Evolutionary conservation across 2,329 filamentous ascomycete species (phyloP).

Genomic region (Hypomyces rosellus): DNA sequence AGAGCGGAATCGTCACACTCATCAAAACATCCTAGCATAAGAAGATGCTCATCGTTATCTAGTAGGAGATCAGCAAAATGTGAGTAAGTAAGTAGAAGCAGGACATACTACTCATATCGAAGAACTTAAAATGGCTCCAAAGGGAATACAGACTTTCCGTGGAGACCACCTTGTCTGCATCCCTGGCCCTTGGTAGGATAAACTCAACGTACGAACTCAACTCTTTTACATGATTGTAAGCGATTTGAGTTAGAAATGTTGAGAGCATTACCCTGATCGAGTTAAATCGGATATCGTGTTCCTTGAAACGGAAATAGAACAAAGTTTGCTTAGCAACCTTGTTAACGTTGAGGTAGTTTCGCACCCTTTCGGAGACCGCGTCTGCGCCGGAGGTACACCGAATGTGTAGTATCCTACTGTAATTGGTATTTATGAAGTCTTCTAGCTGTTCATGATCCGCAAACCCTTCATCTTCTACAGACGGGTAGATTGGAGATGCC

Average conservation of each 20-base stretch:
- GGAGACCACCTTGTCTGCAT: too few relatives aligned
- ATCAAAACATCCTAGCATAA: background rate
- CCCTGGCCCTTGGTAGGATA: too few relatives aligned
- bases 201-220: too few relatives aligned
- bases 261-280: background rate
- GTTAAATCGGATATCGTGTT: background rate
- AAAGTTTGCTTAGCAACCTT: background rate
- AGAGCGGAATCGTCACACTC: background rate
- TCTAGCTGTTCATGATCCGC: background rate
- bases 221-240: too few relatives aligned
- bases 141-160: too few relatives aligned
- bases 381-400: background rate
- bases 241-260: background rate
- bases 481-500: background rate
- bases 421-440: background rate
- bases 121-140: too few relatives aligned
- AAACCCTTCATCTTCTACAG: background rate
- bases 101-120: too few relatives aligned
- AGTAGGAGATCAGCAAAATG: too few relatives aligned
- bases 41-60: too few relatives aligned
- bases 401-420: background rate
- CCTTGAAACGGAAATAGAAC: background rate
- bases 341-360: background rate
- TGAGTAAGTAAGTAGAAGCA: too few relatives aligned
- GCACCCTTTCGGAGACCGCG: background rate